Evolutionary conservation across 1,284 basidiomycete genomes (phyloP).

Genomic region (Leccinum laetum): DNA sequence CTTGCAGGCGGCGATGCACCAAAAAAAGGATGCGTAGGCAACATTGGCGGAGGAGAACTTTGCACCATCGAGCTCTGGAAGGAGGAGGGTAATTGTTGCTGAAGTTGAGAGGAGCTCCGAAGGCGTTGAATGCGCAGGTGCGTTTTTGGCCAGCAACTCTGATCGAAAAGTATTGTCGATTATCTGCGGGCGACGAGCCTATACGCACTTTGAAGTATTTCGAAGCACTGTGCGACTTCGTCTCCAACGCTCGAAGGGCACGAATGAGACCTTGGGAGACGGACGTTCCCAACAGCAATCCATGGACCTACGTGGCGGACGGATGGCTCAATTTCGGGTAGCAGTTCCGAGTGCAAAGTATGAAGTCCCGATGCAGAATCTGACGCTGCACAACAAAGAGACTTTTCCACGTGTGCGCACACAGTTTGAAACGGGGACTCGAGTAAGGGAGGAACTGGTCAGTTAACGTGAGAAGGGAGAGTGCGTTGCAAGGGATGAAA

Average conservation of each 20-base stretch:
- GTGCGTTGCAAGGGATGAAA: too few relatives aligned
- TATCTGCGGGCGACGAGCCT: not conserved
- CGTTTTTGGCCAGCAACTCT: conserved; percentile 15
- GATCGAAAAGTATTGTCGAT: conserved; percentile 4
- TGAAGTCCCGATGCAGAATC: too few relatives aligned
- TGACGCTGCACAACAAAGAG: too few relatives aligned
- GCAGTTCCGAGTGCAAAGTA: not conserved
- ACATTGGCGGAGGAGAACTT: conserved; percentile 75
- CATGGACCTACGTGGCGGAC: conserved; percentile 41
- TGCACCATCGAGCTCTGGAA: conserved; percentile 73
- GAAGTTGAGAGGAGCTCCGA: conserved; percentile 54
- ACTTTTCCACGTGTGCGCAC: too few relatives aligned
- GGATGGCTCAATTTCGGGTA: conserved; percentile 17
- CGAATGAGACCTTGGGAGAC: conserved; percentile 25
- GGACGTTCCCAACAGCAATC: conserved; percentile 60
- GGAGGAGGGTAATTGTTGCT: conserved; percentile 80
- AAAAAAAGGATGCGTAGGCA: conserved; percentile 79
- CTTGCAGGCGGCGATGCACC: conserved; percentile 91
- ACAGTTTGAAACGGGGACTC: too few relatives aligned
- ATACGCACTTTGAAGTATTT: conserved; percentile 50
- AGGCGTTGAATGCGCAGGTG: not conserved
- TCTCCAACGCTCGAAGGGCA: conserved; percentile 56
- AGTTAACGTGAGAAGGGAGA: too few relatives aligned
- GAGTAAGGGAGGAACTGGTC: too few relatives aligned
- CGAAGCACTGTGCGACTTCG: conserved; percentile 66